A percentile compares a stretch with the other conserved stretches of the same genome.
Conservation (phyloP, 177 flowering plant species). For the Telopea speciosissima region DNA sequence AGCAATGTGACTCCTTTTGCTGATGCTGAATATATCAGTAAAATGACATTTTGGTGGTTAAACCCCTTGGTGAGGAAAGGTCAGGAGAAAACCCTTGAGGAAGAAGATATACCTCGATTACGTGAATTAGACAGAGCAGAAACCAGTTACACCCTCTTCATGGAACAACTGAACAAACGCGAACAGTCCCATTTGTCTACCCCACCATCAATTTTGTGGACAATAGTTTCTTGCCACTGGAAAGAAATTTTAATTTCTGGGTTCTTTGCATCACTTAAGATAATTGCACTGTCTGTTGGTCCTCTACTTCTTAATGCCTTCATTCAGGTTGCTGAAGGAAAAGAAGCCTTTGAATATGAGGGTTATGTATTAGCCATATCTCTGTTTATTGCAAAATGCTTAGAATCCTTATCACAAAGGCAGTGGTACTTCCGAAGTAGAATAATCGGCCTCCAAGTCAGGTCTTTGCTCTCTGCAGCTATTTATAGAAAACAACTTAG, state of each 20-base stretch:
- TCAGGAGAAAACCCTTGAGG: constrained; percentile 26
- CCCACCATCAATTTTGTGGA: constrained; percentile 25
- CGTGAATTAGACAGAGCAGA: constrained; percentile 27
- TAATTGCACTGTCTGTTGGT: constrained; percentile 30
- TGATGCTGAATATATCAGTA: constrained; percentile 29
- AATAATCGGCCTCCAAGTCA: constrained; percentile 45
- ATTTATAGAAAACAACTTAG: constrained; percentile 51
- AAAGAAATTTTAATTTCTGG: constrained; percentile 33
- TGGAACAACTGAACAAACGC: constrained; percentile 18
- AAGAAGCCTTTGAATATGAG: constrained; percentile 26
- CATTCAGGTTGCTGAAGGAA: constrained; percentile 41
- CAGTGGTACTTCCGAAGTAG: constrained; percentile 55
- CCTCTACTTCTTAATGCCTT: constrained; percentile 46
- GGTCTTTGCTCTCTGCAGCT: constrained; percentile 54
- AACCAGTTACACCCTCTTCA: constrained; percentile 25
- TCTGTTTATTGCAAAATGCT: constrained; percentile 32
- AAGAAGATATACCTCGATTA: constrained; percentile 33
- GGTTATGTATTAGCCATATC: constrained; percentile 29
- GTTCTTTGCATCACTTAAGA: constrained; percentile 35
- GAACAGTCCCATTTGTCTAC: constrained; percentile 12
- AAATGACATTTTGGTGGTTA: constrained; percentile 43
- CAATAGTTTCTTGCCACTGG: constrained; percentile 29
- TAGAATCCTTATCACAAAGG: constrained; percentile 46
- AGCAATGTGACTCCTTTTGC: constrained; percentile 31
- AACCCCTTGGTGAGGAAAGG: constrained; percentile 36